These are phyloP conservation scores for Scheffersomyces insectosa DNA, from an alignment of 1,139 yeast species.

Conservation along the genomic window DNA sequence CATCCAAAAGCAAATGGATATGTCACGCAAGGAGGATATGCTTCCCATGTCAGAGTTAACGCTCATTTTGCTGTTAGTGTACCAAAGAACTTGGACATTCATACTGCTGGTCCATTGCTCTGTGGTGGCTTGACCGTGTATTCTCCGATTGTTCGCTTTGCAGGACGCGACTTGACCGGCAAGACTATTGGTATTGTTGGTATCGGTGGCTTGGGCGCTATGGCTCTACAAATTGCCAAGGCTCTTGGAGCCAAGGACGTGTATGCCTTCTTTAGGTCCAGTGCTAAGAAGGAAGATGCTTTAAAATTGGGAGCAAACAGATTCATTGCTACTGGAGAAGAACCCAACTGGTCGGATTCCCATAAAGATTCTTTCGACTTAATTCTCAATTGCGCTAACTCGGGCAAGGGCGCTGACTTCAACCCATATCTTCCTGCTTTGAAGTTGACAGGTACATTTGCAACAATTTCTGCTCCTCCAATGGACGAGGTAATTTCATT, in stretches of 20 bases:
- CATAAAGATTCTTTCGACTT: constrained; percentile 41
- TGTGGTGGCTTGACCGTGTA: constrained; percentile 57
- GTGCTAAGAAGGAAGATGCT: constrained; percentile 52
- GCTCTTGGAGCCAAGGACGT: constrained; percentile 58
- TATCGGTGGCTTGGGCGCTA: constrained; percentile 63
- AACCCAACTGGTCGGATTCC: constrained; percentile 35
- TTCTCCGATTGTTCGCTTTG: constrained; percentile 49
- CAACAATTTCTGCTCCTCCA: constrained; percentile 29
- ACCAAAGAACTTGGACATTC: constrained; percentile 44
- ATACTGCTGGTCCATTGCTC: constrained; percentile 49
- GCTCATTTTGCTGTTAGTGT: constrained; percentile 50
- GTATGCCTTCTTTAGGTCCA: constrained; percentile 52
- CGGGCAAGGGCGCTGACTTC: constrained; percentile 28
- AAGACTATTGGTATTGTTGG: constrained; percentile 55
- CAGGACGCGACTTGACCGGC: constrained; percentile 37
- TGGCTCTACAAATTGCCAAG: constrained; percentile 56
- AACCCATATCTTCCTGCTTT: constrained; percentile 22
- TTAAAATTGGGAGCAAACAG: constrained; percentile 52
- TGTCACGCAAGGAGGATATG: constrained; percentile 55
- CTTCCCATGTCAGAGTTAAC: constrained; percentile 49
- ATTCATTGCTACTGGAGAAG: constrained; percentile 50
- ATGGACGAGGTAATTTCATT: constrained; percentile 33
- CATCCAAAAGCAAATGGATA: constrained; percentile 42
- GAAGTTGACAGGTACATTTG: constrained; percentile 25
- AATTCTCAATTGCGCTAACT: constrained; percentile 52